Evolutionary conservation across 2,329 filamentous ascomycete species (phyloP).

Genomic region (Sphaerulina populicola): DNA sequence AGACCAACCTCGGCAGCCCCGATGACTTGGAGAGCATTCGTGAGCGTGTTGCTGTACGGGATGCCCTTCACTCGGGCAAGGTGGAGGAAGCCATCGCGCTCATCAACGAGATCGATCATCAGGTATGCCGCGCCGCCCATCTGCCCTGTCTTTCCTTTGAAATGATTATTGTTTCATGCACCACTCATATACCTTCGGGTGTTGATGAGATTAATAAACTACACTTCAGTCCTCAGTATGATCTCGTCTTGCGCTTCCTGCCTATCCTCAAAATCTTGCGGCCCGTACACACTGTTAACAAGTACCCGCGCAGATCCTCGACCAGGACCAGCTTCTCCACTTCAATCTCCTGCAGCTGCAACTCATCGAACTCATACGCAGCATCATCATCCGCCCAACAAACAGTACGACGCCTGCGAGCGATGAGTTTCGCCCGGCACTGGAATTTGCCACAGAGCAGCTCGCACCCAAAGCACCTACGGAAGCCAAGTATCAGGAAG

Average conservation of each 20-base stretch:
- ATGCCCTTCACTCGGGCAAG: slow-evolving; percentile 74
- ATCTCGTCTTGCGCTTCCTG: slow-evolving; percentile 37
- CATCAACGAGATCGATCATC: slow-evolving; percentile 81
- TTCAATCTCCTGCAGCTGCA: slow-evolving; percentile 86
- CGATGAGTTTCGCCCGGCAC: slow-evolving; percentile 70
- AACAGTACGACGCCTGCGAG: slow-evolving; percentile 40
- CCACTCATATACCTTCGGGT: slow-evolving; percentile 88
- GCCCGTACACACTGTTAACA: slow-evolving; percentile 9
- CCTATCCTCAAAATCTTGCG: not conserved
- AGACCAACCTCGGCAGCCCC: slow-evolving; percentile 75
- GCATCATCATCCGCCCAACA: slow-evolving; percentile 42
- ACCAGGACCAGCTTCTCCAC: slow-evolving; percentile 72
- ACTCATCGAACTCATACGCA: slow-evolving; percentile 83
- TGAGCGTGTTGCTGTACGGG: slow-evolving; percentile 72
- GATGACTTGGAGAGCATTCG: slow-evolving; percentile 63
- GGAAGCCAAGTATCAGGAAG: slow-evolving; percentile 70
- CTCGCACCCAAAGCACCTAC: slow-evolving; percentile 79
- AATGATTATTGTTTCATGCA: slow-evolving; percentile 99
- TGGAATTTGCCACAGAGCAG: slow-evolving; percentile 80
- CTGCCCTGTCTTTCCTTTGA: slow-evolving; percentile 33
- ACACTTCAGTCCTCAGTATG: slow-evolving; percentile 83
- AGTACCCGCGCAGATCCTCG: slow-evolving; percentile 60
- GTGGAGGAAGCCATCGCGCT: slow-evolving; percentile 78
- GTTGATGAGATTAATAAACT: slow-evolving; percentile 75
- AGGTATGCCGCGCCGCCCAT: slow-evolving; percentile 55